Base-by-base conservation (phyloP, 768 basidiomycete species). In the Clavaria fumosa region DNA sequence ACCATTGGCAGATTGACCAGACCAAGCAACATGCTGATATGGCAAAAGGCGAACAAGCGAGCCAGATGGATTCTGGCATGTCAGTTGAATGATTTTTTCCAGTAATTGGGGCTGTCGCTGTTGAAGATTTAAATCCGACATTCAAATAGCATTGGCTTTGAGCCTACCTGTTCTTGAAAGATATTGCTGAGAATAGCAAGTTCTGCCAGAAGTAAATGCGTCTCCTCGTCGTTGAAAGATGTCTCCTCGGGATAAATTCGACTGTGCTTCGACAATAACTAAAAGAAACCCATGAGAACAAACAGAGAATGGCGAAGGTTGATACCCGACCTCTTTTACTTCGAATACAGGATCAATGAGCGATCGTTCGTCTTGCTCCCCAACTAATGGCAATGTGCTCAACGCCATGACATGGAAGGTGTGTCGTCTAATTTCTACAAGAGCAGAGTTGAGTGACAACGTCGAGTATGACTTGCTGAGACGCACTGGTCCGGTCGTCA, bases 11-110 rank as follows among this genome's bases (percentile, higher is more conserved):
- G 56, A 57, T 20, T 66, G 60, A 14, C 52, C 41, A 6, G 56
- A 43, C 78, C 77, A 79, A 21, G 65, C 27, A n/a, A 72, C 52
- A 43, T 75, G 75, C 43, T 71, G 72, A 47, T 75, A 74, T 1
- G 62, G 50, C 9, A 67, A 55, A 23, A 78, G 52, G 39, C 64
- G 67, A 17, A 54, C 42, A 7, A 80, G 48, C 3, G 70, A 49
- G 17, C 46, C 48, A 15, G 44, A 36, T 5, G 51, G 50, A 26
- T 57, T 51, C 7, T 55, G 49, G 23, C 60, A 59, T 19, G 63
- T 60, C 7, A 61, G 38, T 17, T 56, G 48, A 24, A 72, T 52
- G 23, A 77, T 53, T 14, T 58, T 55, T 20, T 58, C 52, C 2
- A 62, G n/a, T n/a, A n/a, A n/a, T n/a, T n/a, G n/a, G n/a, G n/a